Percentiles rank a stretch among this genome's conserved stretches.
phyloP scores from a whole-genome alignment of 495 filamentous ascomycete genomes.

The Penicillium robsamsonii region DNA sequence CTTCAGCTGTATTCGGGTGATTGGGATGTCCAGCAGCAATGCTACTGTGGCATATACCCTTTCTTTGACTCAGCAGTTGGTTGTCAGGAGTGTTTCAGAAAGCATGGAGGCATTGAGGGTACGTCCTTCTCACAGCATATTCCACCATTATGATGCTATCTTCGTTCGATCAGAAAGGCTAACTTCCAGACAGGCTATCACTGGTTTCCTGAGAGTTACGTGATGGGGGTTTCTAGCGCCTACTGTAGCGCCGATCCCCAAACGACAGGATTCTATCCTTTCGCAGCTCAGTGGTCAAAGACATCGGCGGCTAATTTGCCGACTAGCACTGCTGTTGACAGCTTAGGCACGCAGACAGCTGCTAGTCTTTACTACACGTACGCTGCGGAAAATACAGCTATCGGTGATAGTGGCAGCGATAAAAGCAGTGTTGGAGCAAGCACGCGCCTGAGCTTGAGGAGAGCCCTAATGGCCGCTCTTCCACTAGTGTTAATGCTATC shows the following conservation, averaged over 20 bases:
- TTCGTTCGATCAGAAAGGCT: neutral
- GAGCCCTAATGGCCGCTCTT: neutral
- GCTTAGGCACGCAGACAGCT: neutral
- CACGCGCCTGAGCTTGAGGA: neutral
- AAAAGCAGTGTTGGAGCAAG: neutral
- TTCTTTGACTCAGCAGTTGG: neutral
- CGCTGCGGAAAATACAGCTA: neutral
- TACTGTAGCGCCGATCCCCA: neutral
- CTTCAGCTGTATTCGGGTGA: neutral
- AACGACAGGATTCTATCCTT: neutral
- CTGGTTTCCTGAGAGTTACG: neutral
- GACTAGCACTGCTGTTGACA: neutral
- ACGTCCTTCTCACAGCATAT: neutral
- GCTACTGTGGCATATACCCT: neutral
- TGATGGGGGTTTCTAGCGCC: neutral
- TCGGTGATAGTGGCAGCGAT: neutral
- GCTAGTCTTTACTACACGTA: neutral
- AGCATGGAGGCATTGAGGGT: neutral
- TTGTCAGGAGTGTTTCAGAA: neutral
- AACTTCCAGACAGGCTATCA: neutral
- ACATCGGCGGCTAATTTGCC: neutral
- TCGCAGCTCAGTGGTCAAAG: neutral
- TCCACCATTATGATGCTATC: neutral
- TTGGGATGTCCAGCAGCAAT: neutral
- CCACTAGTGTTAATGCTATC: neutral